phyloP scores from a whole-genome alignment of 73 alveolate species.

The Tetrahymena borealis region DNA sequence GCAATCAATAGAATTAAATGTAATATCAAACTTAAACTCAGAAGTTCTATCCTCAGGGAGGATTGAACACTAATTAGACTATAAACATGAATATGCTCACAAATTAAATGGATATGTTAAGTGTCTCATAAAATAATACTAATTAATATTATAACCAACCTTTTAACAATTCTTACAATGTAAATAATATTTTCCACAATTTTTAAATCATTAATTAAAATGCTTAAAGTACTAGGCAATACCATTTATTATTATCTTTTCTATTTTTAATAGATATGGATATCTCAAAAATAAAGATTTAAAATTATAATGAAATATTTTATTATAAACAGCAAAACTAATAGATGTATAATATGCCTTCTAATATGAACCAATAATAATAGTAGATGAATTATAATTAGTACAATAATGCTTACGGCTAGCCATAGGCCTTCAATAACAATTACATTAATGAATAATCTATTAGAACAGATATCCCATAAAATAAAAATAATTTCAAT shows the following conservation, averaged over 20 bases:
- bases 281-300: too few relatives aligned
- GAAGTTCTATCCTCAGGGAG: background rate
- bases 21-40: background rate
- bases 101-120: background rate
- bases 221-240: too few relatives aligned
- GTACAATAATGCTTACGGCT: background rate
- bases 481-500: background rate
- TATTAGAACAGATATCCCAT: conserved; percentile 4
- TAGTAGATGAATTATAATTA: background rate
- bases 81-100: background rate
- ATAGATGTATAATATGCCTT: background rate
- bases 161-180: background rate
- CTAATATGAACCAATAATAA: background rate
- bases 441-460: background rate
- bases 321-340: background rate
- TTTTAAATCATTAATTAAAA: too few relatives aligned
- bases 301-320: too few relatives aligned
- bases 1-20: background rate
- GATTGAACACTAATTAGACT: background rate
- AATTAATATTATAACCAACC: background rate
- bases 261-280: too few relatives aligned
- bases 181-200: background rate
- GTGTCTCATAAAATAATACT: background rate
- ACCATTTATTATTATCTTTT: too few relatives aligned
- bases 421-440: background rate